Evolutionary conservation across 1,139 yeast species (phyloP).

Genomic region (Entelexis sorbosivorans): DNA sequence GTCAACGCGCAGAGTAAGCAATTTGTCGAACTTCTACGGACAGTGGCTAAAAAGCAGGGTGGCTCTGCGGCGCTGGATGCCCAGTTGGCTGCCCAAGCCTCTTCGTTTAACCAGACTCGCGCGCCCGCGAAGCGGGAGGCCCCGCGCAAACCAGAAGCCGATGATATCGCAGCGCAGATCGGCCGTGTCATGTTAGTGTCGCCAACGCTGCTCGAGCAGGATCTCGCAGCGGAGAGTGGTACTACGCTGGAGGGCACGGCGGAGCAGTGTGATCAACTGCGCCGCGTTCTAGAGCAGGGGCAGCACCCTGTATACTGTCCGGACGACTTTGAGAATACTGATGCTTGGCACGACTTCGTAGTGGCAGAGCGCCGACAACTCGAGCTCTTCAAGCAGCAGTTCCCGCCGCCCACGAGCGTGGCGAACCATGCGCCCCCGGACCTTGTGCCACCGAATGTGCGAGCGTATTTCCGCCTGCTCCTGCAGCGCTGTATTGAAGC

Average conservation of each 20-base stretch:
- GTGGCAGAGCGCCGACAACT: conserved; percentile 45
- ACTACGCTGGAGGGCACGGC: conserved; percentile 15
- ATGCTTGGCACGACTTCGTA: conserved; percentile 29
- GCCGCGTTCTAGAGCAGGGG: conserved; percentile 8
- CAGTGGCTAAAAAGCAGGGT: conserved; percentile 35
- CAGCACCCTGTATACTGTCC: conserved; percentile 22
- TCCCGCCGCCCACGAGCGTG: conserved; percentile 12
- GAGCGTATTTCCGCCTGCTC: conserved; percentile 35
- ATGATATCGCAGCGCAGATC: conserved; percentile 15
- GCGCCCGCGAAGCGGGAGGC: not conserved
- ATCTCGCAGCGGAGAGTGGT: conserved; percentile 7
- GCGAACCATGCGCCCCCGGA: conserved; percentile 7
- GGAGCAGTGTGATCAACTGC: conserved; percentile 6
- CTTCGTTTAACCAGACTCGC: not conserved
- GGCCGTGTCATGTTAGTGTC: conserved; percentile 19
- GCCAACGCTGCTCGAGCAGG: conserved; percentile 16
- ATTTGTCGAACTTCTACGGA: conserved; percentile 47
- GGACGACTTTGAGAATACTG: conserved; percentile 37
- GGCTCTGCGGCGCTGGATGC: conserved; percentile 26
- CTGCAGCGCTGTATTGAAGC: conserved; percentile 29
- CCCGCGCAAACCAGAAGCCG: conserved; percentile 7
- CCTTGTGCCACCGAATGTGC: conserved; percentile 29
- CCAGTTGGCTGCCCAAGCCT: conserved; percentile 27
- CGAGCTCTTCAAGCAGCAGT: conserved; percentile 33
- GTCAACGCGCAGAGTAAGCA: conserved; percentile 47